Conservation (phyloP, 2,329 filamentous ascomycete genomes). For the Aureobasidium pullulans region DNA sequence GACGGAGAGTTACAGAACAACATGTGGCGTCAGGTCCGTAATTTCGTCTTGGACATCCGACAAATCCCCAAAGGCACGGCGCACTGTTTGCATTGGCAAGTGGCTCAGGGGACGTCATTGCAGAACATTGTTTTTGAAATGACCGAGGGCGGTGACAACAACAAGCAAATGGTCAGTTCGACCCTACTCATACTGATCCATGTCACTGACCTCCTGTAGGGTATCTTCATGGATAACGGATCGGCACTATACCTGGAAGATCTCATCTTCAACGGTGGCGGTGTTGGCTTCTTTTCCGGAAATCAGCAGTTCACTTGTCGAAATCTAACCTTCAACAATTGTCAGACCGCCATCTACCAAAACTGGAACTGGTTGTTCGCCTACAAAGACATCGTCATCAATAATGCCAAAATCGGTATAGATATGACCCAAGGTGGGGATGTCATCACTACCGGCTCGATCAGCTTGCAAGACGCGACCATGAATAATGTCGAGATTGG, state of each 20-base stretch:
- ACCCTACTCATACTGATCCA: background rate
- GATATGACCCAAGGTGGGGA: constrained; percentile 57
- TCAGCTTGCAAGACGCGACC: constrained; percentile 63
- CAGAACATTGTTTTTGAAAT: constrained; percentile 53
- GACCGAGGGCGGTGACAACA: constrained; percentile 21
- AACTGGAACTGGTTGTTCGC: constrained; percentile 91
- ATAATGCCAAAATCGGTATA: constrained; percentile 53
- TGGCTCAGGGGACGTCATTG: constrained; percentile 55
- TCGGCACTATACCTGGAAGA: constrained; percentile 74
- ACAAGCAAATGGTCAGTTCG: constrained; percentile 14
- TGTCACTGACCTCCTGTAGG: constrained; percentile 25
- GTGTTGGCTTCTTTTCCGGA: constrained; percentile 69
- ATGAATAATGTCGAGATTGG: constrained; percentile 62
- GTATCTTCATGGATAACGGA: constrained; percentile 57
- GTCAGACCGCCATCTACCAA: constrained; percentile 77
- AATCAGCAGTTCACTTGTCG: constrained; percentile 84
- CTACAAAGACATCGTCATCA: constrained; percentile 65
- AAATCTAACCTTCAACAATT: constrained; percentile 74
- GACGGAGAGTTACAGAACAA: constrained; percentile 24
- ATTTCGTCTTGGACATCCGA: constrained; percentile 49
- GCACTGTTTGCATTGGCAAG: constrained; percentile 59
- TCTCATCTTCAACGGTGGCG: constrained; percentile 74
- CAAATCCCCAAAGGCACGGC: constrained; percentile 20
- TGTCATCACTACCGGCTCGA: constrained; percentile 63
- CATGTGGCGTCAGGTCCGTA: constrained; percentile 52